Conservation (phyloP, 306 rosid species). For the Casuarina cunninghamiana region DNA sequence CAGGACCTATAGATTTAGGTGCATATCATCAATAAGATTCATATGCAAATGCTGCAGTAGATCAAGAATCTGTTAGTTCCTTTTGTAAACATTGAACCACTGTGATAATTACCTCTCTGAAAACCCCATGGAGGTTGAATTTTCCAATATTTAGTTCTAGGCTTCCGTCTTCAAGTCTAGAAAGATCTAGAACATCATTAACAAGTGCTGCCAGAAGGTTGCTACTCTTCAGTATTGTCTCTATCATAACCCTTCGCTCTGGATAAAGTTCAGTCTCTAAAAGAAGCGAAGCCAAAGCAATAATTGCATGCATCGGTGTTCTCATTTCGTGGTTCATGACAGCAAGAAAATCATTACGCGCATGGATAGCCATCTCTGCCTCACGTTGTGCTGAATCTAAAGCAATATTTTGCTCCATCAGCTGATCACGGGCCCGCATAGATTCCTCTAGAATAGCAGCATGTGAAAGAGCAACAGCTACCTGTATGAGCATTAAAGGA, state of each 20-base stretch:
- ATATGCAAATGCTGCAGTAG: slow-evolving; percentile 5
- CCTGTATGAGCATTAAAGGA: slow-evolving; percentile 50
- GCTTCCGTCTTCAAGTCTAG: slow-evolving; percentile 94
- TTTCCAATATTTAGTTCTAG: slow-evolving; percentile 68
- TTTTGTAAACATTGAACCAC: slow-evolving; percentile 22
- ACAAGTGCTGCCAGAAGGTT: slow-evolving; percentile 77
- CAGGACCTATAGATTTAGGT: slow-evolving; percentile 46
- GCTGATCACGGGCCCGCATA: slow-evolving; percentile 87
- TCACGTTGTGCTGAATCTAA: slow-evolving; percentile 81
- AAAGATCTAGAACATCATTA: slow-evolving; percentile 90
- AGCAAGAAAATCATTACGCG: slow-evolving; percentile 87
- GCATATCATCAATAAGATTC: slow-evolving; percentile 5
- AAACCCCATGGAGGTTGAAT: slow-evolving; percentile 72
- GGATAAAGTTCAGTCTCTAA: slow-evolving; percentile 81
- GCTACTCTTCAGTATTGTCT: slow-evolving; percentile 80
- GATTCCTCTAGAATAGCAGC: slow-evolving; percentile 97
- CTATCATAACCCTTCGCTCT: slow-evolving; percentile 83
- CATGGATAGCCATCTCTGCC: slow-evolving; percentile 89
- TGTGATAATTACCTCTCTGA: slow-evolving; percentile 58
- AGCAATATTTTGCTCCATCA: slow-evolving; percentile 79
- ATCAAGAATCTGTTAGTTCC: slow-evolving; percentile 10
- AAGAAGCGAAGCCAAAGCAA: slow-evolving; percentile 85
- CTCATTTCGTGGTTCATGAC: slow-evolving; percentile 99
- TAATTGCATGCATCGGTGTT: slow-evolving; percentile 90
- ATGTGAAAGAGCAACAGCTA: slow-evolving; percentile 98